A percentile compares a stretch with the other conserved stretches of the same genome.
These are phyloP conservation scores for Begonia peltatifolia DNA, from an alignment of 306 rosid genomes.

Conservation along the genomic window DNA sequence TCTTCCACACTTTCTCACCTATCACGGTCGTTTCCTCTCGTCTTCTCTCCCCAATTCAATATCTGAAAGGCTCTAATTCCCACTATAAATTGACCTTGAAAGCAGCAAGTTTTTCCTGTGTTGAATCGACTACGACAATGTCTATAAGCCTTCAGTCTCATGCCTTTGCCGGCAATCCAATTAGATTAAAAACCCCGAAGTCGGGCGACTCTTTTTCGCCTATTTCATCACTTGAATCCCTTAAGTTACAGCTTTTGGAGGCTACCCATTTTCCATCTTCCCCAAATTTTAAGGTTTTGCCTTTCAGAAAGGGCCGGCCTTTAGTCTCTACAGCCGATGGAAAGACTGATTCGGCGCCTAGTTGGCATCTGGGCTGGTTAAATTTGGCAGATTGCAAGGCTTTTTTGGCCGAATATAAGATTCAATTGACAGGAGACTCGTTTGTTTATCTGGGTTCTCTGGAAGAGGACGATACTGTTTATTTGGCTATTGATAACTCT, in stretches of 20 bases:
- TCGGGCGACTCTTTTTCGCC: constrained; percentile 35
- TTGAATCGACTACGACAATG: constrained; percentile 20
- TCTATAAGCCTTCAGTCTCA: constrained; percentile 34
- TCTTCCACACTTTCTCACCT: constrained; percentile 4
- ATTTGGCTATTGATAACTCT: constrained; percentile 75
- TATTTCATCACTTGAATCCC: constrained; percentile 40
- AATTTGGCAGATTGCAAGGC: constrained; percentile 33
- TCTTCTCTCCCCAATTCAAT: constrained; percentile 10
- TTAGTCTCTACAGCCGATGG: constrained; percentile 34
- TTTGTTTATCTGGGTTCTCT: constrained; percentile 60
- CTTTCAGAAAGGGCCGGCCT: constrained; percentile 50
- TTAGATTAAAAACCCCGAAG: constrained; percentile 36
- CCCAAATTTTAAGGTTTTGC: constrained; percentile 56
- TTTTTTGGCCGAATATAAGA: constrained; percentile 26
- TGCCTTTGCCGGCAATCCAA: constrained; percentile 60
- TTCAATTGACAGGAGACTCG: constrained; percentile 33
- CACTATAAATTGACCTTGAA: not conserved
- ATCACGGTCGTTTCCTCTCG: constrained; percentile 2
- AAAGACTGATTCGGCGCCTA: constrained; percentile 18
- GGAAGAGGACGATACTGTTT: constrained; percentile 43
- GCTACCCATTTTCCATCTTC: constrained; percentile 24
- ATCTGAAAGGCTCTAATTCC: constrained; percentile 3
- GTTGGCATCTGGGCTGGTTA: constrained; percentile 77
- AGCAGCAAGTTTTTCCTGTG: not conserved
- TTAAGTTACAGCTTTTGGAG: constrained; percentile 33